Evolutionary conservation across 1,139 yeast genomes (phyloP), one percentile per base, ranked within the genome.

Genomic region (Magnusiomyces fungicola): DNA sequence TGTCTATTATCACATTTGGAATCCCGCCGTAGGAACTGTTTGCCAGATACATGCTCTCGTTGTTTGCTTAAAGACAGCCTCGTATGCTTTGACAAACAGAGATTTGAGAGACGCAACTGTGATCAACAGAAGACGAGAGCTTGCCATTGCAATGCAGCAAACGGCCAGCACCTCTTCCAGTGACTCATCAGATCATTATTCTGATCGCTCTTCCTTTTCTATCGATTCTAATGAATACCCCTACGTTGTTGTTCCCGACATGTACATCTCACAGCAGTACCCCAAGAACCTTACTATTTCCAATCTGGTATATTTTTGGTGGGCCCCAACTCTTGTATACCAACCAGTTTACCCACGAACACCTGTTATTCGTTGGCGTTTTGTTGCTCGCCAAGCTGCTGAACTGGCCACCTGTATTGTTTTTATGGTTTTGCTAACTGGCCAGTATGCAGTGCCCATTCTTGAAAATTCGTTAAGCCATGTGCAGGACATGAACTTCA

Each of bases 311-410:
- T 68, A 68, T 56, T 73, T 67, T 56, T 69, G 74, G 72, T 64
- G 67, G 62, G 72, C 75, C 1, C 76, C 76, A 1, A 72, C 76
- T 6, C 62, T 72, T 43, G 68, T 72, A 16, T 72, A 72, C 55
- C 76, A 72, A 57, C 76, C 76, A 1, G 71, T 65, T 4, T 72
- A 72, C 53, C 76, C 76, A 3, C 60, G 68, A 22, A 58, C 68
- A 5, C 56, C 60, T 2, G 49, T 54, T 14, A 60, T 68, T 30
- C 57, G 74, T 29, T 58, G 61, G 55, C 50, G 57, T 22, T 70
- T 69, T 50, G 59, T 69, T 22, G 27, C 60, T 16, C 61, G 69
- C 41, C 63, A 73, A 29, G 27, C 65, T 2, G 55, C 59, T 10
- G 76, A 72, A 54, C 63, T 72, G 46, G 49, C 59, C 1, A 62